Conservation (phyloP, 306 rosid genomes). For the Vigna mungo region DNA sequence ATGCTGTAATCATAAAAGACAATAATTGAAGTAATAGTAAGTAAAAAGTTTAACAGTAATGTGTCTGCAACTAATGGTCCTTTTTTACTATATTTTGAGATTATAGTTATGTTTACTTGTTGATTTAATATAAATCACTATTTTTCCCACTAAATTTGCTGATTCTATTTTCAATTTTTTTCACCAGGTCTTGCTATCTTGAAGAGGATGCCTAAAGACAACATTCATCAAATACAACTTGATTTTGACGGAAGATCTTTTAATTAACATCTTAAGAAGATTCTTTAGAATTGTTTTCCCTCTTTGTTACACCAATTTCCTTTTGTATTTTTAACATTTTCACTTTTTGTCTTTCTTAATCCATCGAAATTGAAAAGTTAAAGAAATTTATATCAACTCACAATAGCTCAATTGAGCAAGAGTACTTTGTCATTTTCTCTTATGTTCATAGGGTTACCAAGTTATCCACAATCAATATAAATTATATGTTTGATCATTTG, state of each 20-base stretch:
- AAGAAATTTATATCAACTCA: no score
- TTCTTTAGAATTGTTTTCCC: background rate
- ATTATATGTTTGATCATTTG: no score
- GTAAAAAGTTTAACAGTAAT: background rate
- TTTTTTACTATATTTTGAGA: background rate
- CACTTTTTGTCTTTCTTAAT: no score
- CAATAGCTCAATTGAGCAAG: no score
- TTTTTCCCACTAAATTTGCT: conserved; percentile 13
- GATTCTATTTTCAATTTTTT: conserved; percentile 8
- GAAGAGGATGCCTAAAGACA: conserved; percentile 57
- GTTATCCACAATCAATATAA: background rate
- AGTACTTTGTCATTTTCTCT: background rate
- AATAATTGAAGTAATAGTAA: background rate
- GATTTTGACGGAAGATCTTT: conserved; percentile 48
- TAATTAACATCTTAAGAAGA: conserved; percentile 38
- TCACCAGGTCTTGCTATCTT: conserved; percentile 64
- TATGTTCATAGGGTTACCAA: background rate
- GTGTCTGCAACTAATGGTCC: background rate
- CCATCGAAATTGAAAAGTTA: no score
- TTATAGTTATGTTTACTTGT: background rate
- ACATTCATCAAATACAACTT: conserved; percentile 48
- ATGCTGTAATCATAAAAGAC: background rate
- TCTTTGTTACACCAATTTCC: background rate
- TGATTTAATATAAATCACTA: background rate
- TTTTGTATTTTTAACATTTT: no score